Evolutionary conservation across 2,329 filamentous ascomycete genomes (phyloP).

Genomic region (Lachnellula cervina): DNA sequence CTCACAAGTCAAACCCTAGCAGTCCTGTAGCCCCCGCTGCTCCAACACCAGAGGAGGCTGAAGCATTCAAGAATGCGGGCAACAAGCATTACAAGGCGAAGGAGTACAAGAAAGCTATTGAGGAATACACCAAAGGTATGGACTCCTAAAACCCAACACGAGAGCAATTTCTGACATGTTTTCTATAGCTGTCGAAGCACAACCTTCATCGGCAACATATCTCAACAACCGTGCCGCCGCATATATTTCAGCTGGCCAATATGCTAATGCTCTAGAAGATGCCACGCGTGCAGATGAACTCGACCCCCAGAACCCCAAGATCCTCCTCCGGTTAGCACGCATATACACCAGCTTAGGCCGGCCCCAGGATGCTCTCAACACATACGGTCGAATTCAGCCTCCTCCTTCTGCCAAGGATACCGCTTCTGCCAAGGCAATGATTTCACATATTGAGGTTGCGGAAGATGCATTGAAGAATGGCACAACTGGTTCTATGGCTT

Average conservation of each 20-base stretch:
- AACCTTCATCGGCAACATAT: conserved; percentile 82
- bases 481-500: conserved; percentile 81
- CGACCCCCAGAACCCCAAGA: conserved; percentile 82
- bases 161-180: conserved; percentile 8
- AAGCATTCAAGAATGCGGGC: conserved; percentile 84
- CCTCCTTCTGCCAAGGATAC: conserved; percentile 80
- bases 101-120: conserved; percentile 81
- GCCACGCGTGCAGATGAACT: conserved; percentile 76
- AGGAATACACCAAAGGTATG: conserved; percentile 90
- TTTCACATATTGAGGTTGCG: conserved; percentile 73
- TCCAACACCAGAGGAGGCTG: conserved; percentile 63
- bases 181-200: conserved; percentile 74
- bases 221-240: conserved; percentile 93
- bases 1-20: conserved; percentile 61
- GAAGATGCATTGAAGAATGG: conserved; percentile 70
- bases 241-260: conserved; percentile 82
- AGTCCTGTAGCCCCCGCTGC: conserved; percentile 48
- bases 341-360: conserved; percentile 85
- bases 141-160: background rate
- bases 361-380: conserved; percentile 79
- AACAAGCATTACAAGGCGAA: conserved; percentile 97
- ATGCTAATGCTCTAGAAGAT: conserved; percentile 76
- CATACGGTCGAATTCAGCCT: conserved; percentile 75
- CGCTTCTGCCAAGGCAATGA: conserved; percentile 78
- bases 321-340: conserved; percentile 79